Evolutionary conservation across 345 rosid species (phyloP), one percentile per base, ranked within the genome.

Genomic region (Reutealis trisperma): DNA sequence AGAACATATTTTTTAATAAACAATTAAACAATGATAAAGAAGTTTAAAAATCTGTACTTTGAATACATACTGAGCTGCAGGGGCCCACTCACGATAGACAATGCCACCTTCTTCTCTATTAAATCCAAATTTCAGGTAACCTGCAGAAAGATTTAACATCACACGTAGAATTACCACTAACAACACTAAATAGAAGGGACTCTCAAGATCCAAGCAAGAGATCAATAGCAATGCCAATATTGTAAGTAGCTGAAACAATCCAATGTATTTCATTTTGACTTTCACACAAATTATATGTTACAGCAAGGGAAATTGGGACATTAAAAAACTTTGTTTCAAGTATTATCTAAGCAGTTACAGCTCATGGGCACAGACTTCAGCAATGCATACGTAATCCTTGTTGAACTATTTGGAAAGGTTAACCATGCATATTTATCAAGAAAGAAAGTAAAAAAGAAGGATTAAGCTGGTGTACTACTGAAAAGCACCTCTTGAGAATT

Each of bases 21-120:
- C 24, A 79, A 59, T 69, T 69, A 75, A 67, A 57, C 54, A 67
- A 59, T 49, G 47, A 67, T 13, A 27, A 68, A 54, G 60, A 69
- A 30, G 18, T 21, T 47, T 59, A 57, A 54, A 57, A 67, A 55
- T 30, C 62, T 65, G 47, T 47, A 70, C 42, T 44, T 75, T 55
- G 61, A 68, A 3, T 30, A 82, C 94, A 81, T 80, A 92, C 97
- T 79, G 83, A 42, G 97, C 97, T 75, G 97, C 90, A 75, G 97
- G 97, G 32, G 97, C 97, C 97, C 94, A 92, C 81, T 92, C 97
- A 41, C 85, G 87, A 79, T 89, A 92, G 81, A 87, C 86, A 83
- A 90, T 87, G 75, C 83, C 72, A 66, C 73, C 90, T 8, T 82
- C 90, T 86, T 90, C 89, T 75, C 88, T 85, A 82, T 86, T 90